A percentile compares a stretch with the other conserved stretches of the same genome.
phyloP scores from a whole-genome alignment of 2,329 filamentous ascomycete genomes.

The Sclerotinia borealis region DNA sequence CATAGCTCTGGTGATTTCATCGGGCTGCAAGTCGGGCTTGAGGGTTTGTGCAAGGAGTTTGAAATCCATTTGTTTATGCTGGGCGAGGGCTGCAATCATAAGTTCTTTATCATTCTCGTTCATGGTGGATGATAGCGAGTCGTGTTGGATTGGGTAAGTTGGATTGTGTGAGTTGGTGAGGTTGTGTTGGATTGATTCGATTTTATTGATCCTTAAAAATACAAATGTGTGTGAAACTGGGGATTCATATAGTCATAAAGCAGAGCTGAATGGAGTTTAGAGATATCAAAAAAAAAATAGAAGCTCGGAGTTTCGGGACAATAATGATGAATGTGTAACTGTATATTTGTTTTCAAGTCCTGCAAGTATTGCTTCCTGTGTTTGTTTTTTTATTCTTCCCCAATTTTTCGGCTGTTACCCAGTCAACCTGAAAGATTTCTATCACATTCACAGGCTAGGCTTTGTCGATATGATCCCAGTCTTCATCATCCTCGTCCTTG shows the following conservation, averaged over 20 bases:
- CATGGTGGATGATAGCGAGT: neutral
- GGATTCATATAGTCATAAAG: neutral
- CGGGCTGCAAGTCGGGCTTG: neutral
- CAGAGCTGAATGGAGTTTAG: neutral
- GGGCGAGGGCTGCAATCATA: neutral
- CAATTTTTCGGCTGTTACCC: neutral
- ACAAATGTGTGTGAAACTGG: no score
- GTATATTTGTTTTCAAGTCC: neutral
- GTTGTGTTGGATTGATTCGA: neutral
- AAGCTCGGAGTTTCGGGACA: neutral
- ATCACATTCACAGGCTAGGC: neutral
- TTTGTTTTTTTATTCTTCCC: neutral
- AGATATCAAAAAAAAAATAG: no score
- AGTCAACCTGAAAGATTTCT: neutral
- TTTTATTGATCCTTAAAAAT: neutral
- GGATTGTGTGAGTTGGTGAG: no score
- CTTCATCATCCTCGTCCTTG: neutral
- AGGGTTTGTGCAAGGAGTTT: neutral
- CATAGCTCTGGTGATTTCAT: neutral
- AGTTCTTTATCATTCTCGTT: constrained; percentile 3
- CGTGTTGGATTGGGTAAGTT: no score
- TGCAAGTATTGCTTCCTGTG: neutral
- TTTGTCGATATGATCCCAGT: neutral
- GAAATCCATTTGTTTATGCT: neutral
- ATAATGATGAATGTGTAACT: neutral